Conservation (phyloP, 805 yeast genomes). For the Kodamaea hsintzibuensis region DNA sequence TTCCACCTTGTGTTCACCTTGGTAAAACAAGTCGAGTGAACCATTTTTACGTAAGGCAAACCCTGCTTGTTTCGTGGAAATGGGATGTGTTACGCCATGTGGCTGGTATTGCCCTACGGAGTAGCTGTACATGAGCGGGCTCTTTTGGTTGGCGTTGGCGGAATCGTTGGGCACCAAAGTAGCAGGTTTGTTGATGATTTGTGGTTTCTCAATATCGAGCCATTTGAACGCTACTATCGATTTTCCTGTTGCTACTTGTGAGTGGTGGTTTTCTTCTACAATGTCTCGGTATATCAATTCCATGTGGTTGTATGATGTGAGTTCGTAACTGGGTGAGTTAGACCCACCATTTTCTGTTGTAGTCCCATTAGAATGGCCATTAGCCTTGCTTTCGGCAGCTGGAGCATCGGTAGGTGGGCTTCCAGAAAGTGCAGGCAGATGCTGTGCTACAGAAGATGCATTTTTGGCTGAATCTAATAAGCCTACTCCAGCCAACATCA, state of each 20-base stretch:
- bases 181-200: slow-evolving; percentile 62
- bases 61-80: slow-evolving; percentile 68
- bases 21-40: slow-evolving; percentile 57
- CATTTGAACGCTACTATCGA: slow-evolving; percentile 58
- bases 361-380: slow-evolving; percentile 17
- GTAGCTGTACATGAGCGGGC: slow-evolving; percentile 46
- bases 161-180: slow-evolving; percentile 25
- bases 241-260: slow-evolving; percentile 14
- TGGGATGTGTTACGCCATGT: slow-evolving; percentile 67
- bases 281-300: slow-evolving; percentile 51
- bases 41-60: slow-evolving; percentile 67
- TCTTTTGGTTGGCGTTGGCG: slow-evolving; percentile 3
- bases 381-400: slow-evolving; percentile 22
- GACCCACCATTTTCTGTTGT: background rate
- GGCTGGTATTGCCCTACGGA: slow-evolving; percentile 60
- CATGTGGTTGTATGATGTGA: slow-evolving; percentile 45
- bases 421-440: slow-evolving; percentile 14
- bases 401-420: slow-evolving; percentile 12
- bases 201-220: slow-evolving; percentile 73
- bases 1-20: slow-evolving; percentile 62
- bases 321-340: slow-evolving; percentile 42
- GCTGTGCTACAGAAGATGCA: background rate
- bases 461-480: slow-evolving; percentile 31
- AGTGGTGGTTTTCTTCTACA: slow-evolving; percentile 15
- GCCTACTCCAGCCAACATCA: slow-evolving; percentile 44